phyloP scores from a whole-genome alignment of 2,329 filamentous ascomycete genomes.

The Microdochium bolleyi region DNA sequence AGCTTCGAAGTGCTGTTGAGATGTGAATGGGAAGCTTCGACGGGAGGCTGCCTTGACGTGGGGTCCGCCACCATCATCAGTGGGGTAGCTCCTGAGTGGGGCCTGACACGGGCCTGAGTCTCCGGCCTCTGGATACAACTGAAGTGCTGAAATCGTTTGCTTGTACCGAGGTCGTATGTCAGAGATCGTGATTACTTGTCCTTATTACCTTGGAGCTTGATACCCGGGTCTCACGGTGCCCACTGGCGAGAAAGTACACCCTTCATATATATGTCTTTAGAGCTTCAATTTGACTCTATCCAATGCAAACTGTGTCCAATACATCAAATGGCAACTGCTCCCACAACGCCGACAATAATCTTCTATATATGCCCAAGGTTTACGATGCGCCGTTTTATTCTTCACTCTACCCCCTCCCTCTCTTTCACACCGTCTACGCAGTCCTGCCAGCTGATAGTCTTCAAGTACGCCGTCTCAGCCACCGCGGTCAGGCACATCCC shows the following conservation, averaged over 20 bases:
- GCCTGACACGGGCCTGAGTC: background rate
- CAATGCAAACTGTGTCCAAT: too few species aligned
- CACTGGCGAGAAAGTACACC: too few species aligned
- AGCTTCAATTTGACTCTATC: too few species aligned
- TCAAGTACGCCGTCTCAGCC: constrained; percentile 24
- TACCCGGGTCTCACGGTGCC: too few species aligned
- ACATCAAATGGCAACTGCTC: too few species aligned
- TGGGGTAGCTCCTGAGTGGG: background rate
- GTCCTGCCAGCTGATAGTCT: constrained; percentile 19
- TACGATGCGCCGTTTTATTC: background rate
- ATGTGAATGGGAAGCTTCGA: background rate
- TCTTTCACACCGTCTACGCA: constrained; percentile 20
- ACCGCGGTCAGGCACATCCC: constrained; percentile 22
- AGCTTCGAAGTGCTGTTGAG: background rate
- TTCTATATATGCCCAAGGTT: background rate
- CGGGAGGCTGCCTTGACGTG: background rate
- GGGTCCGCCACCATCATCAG: background rate
- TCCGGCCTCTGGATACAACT: background rate
- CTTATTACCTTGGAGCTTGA: too few species aligned
- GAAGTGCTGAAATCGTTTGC: background rate
- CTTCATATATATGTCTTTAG: too few species aligned
- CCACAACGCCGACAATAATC: too few species aligned
- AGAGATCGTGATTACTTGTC: too few species aligned
- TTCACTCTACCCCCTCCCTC: constrained; percentile 10
- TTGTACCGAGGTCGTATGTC: too few species aligned